These are phyloP conservation scores for Paraconiothyrium brasiliense DNA, from an alignment of 2,329 filamentous ascomycete genomes.

Conservation along the genomic window DNA sequence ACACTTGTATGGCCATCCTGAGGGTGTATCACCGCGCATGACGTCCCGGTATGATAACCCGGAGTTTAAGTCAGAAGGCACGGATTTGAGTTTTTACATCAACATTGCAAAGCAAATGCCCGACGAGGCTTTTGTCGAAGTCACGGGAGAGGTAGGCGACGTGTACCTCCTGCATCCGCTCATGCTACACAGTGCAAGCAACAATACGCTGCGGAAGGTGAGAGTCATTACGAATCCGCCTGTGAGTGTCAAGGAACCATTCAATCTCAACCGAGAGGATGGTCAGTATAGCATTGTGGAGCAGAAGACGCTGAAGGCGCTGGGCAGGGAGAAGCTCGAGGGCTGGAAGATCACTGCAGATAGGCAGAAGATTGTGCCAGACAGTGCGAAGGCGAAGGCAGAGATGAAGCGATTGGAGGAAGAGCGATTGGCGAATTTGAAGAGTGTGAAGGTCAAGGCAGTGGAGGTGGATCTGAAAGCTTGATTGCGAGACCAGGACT, in stretches of 20 bases:
- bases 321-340: conserved; percentile 58
- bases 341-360: conserved; percentile 63
- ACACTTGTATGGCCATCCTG: conserved; percentile 67
- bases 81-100: conserved; percentile 58
- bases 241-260: conserved; percentile 62
- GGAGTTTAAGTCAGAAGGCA: conserved; percentile 54
- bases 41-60: conserved; percentile 61
- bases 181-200: conserved; percentile 66
- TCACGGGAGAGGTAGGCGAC: conserved; percentile 63
- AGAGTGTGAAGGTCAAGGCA: conserved; percentile 25
- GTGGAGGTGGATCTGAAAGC: conserved; percentile 27
- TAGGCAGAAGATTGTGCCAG: conserved; percentile 62
- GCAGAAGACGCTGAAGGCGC: conserved; percentile 61
- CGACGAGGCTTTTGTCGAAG: conserved; percentile 62
- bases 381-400: conserved; percentile 58
- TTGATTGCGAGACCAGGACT: conserved; percentile 9
- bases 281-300: conserved; percentile 66
- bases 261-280: conserved; percentile 61
- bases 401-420: conserved; percentile 61
- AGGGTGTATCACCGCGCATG: conserved; percentile 74
- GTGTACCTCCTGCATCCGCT: conserved; percentile 68
- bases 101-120: conserved; percentile 48
- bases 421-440: conserved; percentile 54
- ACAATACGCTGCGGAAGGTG: conserved; percentile 58
- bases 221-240: conserved; percentile 67